Evolutionary conservation across 352 stramenopile species (phyloP).

Genomic region (Pythium rishiriense): DNA sequence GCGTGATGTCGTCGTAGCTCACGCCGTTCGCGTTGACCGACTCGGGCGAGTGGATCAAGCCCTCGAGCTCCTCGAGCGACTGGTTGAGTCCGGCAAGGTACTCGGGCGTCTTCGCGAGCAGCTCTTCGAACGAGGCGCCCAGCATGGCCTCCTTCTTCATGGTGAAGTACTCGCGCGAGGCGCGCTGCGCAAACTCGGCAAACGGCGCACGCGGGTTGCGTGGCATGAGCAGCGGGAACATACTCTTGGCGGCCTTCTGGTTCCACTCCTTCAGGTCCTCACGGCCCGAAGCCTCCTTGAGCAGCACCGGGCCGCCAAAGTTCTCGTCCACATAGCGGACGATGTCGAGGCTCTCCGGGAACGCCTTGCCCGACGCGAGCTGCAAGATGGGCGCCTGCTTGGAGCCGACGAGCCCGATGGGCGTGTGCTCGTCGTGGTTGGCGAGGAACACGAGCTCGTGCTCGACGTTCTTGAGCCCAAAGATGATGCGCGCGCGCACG

Average conservation of each 20-base stretch:
- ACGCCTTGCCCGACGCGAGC: constrained; percentile 39
- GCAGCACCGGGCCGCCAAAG: constrained; percentile 37
- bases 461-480: constrained; percentile 47
- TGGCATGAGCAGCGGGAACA: constrained; percentile 44
- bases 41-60: constrained; percentile 38
- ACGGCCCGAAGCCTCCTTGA: constrained; percentile 35
- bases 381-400: constrained; percentile 56
- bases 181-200: constrained; percentile 49
- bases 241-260: constrained; percentile 29
- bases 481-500: constrained; percentile 50
- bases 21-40: constrained; percentile 44
- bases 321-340: constrained; percentile 54
- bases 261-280: constrained; percentile 51
- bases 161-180: constrained; percentile 55
- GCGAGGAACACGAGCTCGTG: constrained; percentile 46
- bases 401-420: constrained; percentile 43
- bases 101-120: constrained; percentile 39
- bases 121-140: constrained; percentile 37
- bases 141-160: constrained; percentile 61
- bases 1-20: constrained; percentile 58
- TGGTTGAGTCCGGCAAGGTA: constrained; percentile 41
- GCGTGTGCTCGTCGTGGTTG: constrained; percentile 55
- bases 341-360: constrained; percentile 62
- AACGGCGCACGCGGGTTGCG: constrained; percentile 47
- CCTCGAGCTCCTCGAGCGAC: constrained; percentile 39